Percentiles rank a stretch among this genome's conserved stretches.
phyloP scores from a whole-genome alignment of 371 early-diverging fungal genomes.

The Mortierella sp. region DNA sequence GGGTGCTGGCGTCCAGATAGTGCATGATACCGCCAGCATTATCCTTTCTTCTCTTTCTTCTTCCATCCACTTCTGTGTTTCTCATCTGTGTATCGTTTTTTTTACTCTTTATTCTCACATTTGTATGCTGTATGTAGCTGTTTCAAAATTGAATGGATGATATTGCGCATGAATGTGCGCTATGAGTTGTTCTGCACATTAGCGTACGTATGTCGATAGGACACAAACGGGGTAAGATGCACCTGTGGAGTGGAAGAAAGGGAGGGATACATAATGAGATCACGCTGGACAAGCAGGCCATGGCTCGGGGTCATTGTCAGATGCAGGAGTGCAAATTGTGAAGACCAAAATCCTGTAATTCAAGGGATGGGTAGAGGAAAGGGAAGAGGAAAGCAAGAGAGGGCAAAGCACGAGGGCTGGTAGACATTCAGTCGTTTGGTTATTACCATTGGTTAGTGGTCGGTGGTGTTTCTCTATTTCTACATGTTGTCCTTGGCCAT shows the following conservation, averaged over 20 bases:
- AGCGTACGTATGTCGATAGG: neutral
- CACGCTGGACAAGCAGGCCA: neutral
- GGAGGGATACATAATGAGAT: neutral
- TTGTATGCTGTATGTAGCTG: no score
- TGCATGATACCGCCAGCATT: no score
- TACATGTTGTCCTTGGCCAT: neutral
- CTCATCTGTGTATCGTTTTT: no score
- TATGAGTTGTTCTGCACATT: neutral
- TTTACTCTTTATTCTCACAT: no score
- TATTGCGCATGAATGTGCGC: no score
- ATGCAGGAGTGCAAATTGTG: neutral
- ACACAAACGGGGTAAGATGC: neutral
- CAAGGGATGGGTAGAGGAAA: neutral
- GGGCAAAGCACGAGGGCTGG: no score
- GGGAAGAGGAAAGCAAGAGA: neutral
- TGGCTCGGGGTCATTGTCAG: neutral
- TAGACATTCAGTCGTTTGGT: neutral
- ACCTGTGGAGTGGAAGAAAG: neutral
- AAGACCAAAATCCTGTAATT: neutral
- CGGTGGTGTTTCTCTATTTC: neutral
- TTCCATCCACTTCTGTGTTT: no score
- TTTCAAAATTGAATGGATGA: no score
- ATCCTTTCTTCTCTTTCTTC: no score
- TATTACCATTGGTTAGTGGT: neutral
- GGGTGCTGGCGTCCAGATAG: no score